Evolutionary conservation across 306 rosid genomes (phyloP), one percentile per base, ranked within the genome.

Genomic region (Prunus persica): DNA sequence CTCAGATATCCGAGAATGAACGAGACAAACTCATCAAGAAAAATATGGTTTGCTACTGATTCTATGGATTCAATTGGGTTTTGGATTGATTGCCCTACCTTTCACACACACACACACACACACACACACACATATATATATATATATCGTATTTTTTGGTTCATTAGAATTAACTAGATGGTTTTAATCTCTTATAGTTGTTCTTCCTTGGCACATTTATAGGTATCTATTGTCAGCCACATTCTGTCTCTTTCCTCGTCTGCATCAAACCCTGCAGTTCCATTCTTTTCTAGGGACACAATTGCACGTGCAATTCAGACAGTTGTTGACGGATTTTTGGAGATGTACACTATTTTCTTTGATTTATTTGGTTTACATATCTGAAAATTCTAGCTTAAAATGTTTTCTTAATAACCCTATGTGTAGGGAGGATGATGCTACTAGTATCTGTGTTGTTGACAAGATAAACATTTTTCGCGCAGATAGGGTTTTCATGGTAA

Each of bases 401-500:
- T 68, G 66, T 77, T 68, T 76, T 76, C 78, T 30, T 79, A 50
- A 71, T 84, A 75, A 77, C 57, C 81, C 52, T 20, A 45, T 86
- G 80, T 24, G 27, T 10, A 94, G 98, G 88, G 93, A 76, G 83
- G 90, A 85, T 66, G 74, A 67, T 80, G 83, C 65, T 69, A 69
- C 87, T 74, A 61, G 76, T 67, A 77, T 77, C 79, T 84, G 80
- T 65, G 90, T 90, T 83, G 78, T 80, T 77, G 98, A 94, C 91
- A 94, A 84, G 85, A 87, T 94, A 56, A 89, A 91, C 72, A 86
- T 94, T 77, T 94, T 94, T 72, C 93, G 97, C 52, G 89, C 94
- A 3, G 97, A 90, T 85, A 87, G 98, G 84, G 96, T 84, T 80
- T 94, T 94, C 88, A 85, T 82, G 98, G 98, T 94, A 85, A 89